Percentiles rank a stretch among this genome's conserved stretches.
Conservation (phyloP, 257 asterid genomes). For the Striga asiatica region DNA sequence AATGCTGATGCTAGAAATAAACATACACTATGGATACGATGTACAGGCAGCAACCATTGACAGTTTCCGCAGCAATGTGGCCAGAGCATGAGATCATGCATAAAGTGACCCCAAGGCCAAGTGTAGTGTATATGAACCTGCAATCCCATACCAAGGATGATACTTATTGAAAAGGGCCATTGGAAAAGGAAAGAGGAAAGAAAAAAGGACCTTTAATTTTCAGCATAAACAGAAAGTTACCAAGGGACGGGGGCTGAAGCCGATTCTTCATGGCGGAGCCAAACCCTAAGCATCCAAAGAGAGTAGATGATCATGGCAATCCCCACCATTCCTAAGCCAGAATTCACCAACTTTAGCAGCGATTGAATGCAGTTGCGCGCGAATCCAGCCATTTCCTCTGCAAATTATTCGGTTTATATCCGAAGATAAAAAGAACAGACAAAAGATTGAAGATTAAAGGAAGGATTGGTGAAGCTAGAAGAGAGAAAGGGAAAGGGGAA, state of each 20-base stretch:
- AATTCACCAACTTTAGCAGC: slow-evolving; percentile 60
- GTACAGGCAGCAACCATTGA: slow-evolving; percentile 52
- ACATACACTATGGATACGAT: slow-evolving; percentile 40
- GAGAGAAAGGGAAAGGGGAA: not conserved
- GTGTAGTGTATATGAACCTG: slow-evolving; percentile 58
- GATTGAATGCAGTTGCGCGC: slow-evolving; percentile 66
- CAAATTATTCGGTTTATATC: not conserved
- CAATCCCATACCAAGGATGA: slow-evolving; percentile 5
- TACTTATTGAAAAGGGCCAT: no score
- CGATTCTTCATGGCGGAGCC: slow-evolving; percentile 50
- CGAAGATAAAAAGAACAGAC: not conserved
- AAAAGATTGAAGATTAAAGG: not conserved
- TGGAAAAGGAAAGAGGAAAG: no score
- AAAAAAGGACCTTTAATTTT: no score
- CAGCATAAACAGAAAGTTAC: slow-evolving; percentile 23
- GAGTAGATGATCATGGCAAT: slow-evolving; percentile 67
- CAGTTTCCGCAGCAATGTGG: slow-evolving; percentile 64
- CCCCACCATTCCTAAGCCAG: slow-evolving; percentile 68
- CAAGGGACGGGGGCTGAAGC: slow-evolving; percentile 50
- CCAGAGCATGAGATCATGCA: slow-evolving; percentile 49
- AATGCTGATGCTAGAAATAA: not conserved
- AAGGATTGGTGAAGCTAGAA: slow-evolving; percentile 5
- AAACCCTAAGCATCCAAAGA: slow-evolving; percentile 79
- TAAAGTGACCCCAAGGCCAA: slow-evolving; percentile 46
- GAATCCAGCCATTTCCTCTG: slow-evolving; percentile 44